phyloP scores from a whole-genome alignment of 768 basidiomycete genomes.

The Pisolithus microcarpus region DNA sequence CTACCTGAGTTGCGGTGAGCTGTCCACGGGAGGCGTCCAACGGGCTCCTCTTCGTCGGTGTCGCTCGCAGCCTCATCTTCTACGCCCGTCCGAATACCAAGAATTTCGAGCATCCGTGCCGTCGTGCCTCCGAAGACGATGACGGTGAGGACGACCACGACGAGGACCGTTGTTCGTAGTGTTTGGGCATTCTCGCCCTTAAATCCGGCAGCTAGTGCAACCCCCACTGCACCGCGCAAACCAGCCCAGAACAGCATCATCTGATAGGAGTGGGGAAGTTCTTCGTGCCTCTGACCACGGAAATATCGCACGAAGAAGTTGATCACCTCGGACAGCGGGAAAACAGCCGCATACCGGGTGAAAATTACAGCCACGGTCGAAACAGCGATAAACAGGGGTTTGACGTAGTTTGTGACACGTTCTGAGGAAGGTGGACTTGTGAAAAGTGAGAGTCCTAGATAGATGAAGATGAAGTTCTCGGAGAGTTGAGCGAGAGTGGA shows the following conservation, averaged over 20 bases:
- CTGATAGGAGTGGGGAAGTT: slow-evolving; percentile 95
- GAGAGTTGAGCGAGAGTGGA: slow-evolving; percentile 88
- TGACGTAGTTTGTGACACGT: slow-evolving; percentile 78
- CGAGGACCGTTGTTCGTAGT: slow-evolving; percentile 86
- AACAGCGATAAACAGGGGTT: slow-evolving; percentile 90
- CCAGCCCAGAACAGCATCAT: slow-evolving; percentile 99
- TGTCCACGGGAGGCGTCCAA: slow-evolving; percentile 29
- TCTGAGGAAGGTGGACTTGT: slow-evolving; percentile 75
- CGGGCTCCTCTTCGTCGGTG: slow-evolving; percentile 42
- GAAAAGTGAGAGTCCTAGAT: slow-evolving; percentile 95
- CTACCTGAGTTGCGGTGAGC: slow-evolving; percentile 29
- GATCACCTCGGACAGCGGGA: slow-evolving; percentile 91
- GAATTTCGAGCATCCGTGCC: slow-evolving; percentile 89
- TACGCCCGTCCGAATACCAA: slow-evolving; percentile 93
- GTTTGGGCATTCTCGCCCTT: slow-evolving; percentile 89
- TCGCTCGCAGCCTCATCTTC: slow-evolving; percentile 78
- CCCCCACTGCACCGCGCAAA: slow-evolving; percentile 92
- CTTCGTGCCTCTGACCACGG: slow-evolving; percentile 80
- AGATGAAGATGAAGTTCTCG: slow-evolving; percentile 99
- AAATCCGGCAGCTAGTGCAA: slow-evolving; percentile 94
- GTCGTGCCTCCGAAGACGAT: slow-evolving; percentile 97
- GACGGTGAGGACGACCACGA: slow-evolving; percentile 93
- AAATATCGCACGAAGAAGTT: slow-evolving; percentile 85
- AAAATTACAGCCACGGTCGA: slow-evolving; percentile 89
- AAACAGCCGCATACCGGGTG: slow-evolving; percentile 92